A percentile compares a stretch with the other conserved stretches of the same genome.
Evolutionary conservation across 108 stramenopile species (phyloP).

Genomic region (Cylindrotheca fusiformis): DNA sequence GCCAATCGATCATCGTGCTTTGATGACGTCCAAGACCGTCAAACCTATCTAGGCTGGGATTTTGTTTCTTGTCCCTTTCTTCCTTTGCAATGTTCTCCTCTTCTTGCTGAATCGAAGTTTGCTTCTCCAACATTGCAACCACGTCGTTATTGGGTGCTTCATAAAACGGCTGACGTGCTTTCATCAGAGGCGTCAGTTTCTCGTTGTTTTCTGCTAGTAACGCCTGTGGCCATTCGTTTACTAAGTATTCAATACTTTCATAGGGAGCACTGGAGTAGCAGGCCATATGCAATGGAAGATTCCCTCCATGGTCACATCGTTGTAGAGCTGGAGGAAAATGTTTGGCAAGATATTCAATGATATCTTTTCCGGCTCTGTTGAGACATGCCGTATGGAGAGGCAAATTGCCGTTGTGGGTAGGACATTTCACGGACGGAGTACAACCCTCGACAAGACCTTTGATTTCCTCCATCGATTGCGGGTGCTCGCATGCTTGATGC

Average conservation of each 20-base stretch:
- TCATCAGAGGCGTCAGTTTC: neutral
- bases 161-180: slow-evolving; percentile 9
- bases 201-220: neutral
- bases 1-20: no score
- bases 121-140: neutral
- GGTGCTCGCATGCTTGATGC: slow-evolving; percentile 10
- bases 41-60: no score
- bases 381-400: slow-evolving; percentile 15
- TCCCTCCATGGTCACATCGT: slow-evolving; percentile 2
- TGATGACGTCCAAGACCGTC: no score
- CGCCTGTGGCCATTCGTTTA: slow-evolving; percentile 1
- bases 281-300: slow-evolving; percentile 14
- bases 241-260: neutral
- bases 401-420: neutral
- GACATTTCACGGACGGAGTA: neutral
- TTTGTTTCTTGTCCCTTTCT: no score
- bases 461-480: slow-evolving; percentile 6
- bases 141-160: slow-evolving; percentile 6
- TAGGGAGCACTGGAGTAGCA: slow-evolving; percentile 9
- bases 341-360: slow-evolving; percentile 1
- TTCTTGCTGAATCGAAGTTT: neutral
- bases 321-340: neutral
- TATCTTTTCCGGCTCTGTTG: slow-evolving; percentile 4
- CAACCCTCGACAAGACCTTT: neutral
- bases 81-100: neutral